A percentile compares a stretch with the other conserved stretches of the same genome.
These are phyloP conservation scores for Schizosaccharomyces pombe DNA, from an alignment of 805 yeast species.

Conservation along the genomic window DNA sequence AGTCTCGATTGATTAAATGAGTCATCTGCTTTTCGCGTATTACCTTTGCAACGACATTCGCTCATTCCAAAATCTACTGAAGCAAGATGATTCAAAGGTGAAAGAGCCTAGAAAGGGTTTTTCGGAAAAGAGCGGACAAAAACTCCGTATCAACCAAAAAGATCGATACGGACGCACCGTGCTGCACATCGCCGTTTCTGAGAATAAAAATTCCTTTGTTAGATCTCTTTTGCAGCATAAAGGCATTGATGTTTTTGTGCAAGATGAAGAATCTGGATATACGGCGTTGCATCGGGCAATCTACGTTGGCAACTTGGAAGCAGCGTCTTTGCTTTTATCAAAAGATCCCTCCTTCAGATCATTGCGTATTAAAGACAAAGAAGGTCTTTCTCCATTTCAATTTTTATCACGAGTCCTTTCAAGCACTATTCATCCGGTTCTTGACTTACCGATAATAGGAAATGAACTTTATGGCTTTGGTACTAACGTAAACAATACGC, in stretches of 20 bases:
- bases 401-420: not conserved
- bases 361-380: constrained; percentile 27
- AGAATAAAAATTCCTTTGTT: constrained; percentile 27
- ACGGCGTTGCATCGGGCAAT: constrained; percentile 54
- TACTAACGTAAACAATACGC: constrained; percentile 32
- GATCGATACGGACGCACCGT: constrained; percentile 19
- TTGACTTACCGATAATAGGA: constrained; percentile 19
- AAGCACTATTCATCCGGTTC: not conserved
- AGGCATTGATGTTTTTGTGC: constrained; percentile 22
- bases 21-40: not conserved
- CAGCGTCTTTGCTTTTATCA: constrained; percentile 23
- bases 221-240: constrained; percentile 25
- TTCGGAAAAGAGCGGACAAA: not conserved
- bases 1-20: not conserved
- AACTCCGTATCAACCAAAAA: constrained; percentile 5
- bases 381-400: constrained; percentile 33
- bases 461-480: constrained; percentile 32
- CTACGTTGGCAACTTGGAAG: constrained; percentile 29
- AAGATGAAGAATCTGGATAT: constrained; percentile 63
- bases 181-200: constrained; percentile 31
- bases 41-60: not conserved
- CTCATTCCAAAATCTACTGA: not conserved
- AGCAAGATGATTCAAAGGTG: not conserved
- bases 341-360: not conserved
- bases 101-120: not conserved